Conservation (phyloP, 176 grass and related monocot species). For the Carex scoparia region DNA sequence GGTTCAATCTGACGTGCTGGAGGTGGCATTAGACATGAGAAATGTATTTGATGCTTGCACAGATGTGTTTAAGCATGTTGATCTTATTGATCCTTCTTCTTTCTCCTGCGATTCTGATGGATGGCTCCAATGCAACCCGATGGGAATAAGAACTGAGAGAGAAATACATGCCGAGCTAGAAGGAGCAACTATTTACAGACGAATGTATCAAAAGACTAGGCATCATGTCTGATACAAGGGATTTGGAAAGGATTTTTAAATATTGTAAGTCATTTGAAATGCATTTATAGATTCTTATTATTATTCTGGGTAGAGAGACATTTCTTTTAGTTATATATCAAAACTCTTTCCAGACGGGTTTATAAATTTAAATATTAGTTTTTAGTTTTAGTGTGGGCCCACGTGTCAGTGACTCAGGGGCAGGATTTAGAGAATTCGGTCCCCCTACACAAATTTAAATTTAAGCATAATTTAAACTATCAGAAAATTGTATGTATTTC, state of each 20-base stretch:
- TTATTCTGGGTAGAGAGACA: no score
- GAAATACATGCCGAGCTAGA: slow-evolving; percentile 86
- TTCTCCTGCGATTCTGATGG: slow-evolving; percentile 51
- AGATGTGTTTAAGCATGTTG: slow-evolving; percentile 59
- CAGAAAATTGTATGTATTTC: no score
- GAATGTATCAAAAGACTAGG: slow-evolving; percentile 74
- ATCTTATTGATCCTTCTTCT: slow-evolving; percentile 36
- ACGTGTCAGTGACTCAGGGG: no score
- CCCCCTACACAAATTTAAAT: no score
- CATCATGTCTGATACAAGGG: slow-evolving; percentile 9
- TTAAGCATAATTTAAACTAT: no score
- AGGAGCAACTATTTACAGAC: slow-evolving; percentile 78
- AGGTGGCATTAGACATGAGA: slow-evolving; percentile 86
- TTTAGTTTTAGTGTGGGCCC: no score
- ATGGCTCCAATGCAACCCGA: slow-evolving; percentile 68
- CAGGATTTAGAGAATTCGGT: no score
- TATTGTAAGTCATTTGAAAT: no score
- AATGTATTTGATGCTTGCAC: slow-evolving; percentile 53
- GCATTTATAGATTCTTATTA: no score
- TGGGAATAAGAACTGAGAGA: slow-evolving; percentile 85
- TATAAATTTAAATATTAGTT: no score
- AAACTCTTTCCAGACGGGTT: no score
- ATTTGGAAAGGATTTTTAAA: background rate
- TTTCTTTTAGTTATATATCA: no score
- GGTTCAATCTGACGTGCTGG: slow-evolving; percentile 83